Conservation (phyloP, 2,329 filamentous ascomycete genomes). For the Coleophoma crateriformis region DNA sequence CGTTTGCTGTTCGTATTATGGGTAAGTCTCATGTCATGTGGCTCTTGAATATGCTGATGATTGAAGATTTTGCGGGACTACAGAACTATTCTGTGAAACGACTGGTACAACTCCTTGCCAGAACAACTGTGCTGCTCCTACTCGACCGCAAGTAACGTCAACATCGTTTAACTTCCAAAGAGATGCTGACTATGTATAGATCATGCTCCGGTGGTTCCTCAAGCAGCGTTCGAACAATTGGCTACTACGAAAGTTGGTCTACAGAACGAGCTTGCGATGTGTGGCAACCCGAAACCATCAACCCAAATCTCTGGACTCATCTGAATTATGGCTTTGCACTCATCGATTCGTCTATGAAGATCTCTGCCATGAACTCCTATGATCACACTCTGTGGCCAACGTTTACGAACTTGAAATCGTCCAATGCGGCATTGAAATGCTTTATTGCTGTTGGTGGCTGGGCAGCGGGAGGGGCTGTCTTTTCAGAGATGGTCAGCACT, state of each 20-base stretch:
- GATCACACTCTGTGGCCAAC: background rate
- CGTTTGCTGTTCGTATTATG: background rate
- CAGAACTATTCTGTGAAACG: background rate
- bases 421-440: background rate
- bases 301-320: slow-evolving; percentile 1
- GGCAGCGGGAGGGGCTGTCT: background rate
- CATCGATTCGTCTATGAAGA: background rate
- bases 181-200: no score
- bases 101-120: no score
- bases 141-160: no score
- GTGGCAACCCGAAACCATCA: slow-evolving; percentile 1
- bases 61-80: background rate
- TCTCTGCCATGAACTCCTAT: background rate
- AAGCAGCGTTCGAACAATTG: background rate
- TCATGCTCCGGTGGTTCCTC: no score
- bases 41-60: no score
- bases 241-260: slow-evolving; percentile 1
- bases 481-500: slow-evolving; percentile 22
- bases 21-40: no score
- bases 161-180: no score
- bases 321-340: background rate
- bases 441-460: background rate
- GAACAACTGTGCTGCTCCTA: background rate
- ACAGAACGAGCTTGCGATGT: background rate
- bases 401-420: background rate